A percentile compares a stretch with the other conserved stretches of the same genome.
Conservation (phyloP, 805 yeast genomes). For the Teunomyces panamensis region DNA sequence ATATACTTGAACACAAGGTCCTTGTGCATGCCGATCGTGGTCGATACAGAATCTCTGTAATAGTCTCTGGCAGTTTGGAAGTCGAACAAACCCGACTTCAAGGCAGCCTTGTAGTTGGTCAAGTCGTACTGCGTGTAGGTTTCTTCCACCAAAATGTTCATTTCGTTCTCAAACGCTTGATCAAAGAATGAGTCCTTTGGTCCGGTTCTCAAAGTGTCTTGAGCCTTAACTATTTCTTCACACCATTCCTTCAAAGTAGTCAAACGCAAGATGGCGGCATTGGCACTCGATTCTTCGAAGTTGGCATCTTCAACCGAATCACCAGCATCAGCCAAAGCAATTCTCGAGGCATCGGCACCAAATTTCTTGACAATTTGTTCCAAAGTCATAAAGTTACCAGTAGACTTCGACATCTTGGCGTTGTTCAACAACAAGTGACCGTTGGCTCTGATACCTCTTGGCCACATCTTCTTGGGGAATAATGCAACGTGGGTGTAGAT, state of each 20-base stretch:
- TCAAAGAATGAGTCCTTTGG: conserved; percentile 67
- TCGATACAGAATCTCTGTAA: conserved; percentile 77
- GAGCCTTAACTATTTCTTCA: conserved; percentile 63
- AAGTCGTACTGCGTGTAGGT: conserved; percentile 66
- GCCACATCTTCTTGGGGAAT: conserved; percentile 92
- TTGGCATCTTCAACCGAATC: conserved; percentile 97
- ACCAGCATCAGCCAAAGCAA: conserved; percentile 98
- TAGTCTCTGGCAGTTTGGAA: conserved; percentile 94
- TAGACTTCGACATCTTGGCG: conserved; percentile 96
- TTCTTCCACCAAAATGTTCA: conserved; percentile 76
- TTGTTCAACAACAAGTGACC: conserved; percentile 95
- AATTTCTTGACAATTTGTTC: conserved; percentile 80
- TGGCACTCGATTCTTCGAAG: conserved; percentile 93
- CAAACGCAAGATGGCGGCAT: conserved; percentile 93
- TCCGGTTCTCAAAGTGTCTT: conserved; percentile 49
- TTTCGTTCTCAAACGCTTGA: conserved; percentile 86
- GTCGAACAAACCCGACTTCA: conserved; percentile 89
- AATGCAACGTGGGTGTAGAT: conserved; percentile 89
- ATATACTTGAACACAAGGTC: conserved; percentile 80
- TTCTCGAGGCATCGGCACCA: conserved; percentile 97
- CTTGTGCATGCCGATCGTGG: conserved; percentile 66
- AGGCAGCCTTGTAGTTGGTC: conserved; percentile 83
- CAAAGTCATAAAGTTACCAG: conserved; percentile 95
- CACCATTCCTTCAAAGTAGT: conserved; percentile 94
- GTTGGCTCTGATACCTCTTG: conserved; percentile 87